phyloP scores from a whole-genome alignment of 306 rosid genomes.

The Prunus armeniaca region DNA sequence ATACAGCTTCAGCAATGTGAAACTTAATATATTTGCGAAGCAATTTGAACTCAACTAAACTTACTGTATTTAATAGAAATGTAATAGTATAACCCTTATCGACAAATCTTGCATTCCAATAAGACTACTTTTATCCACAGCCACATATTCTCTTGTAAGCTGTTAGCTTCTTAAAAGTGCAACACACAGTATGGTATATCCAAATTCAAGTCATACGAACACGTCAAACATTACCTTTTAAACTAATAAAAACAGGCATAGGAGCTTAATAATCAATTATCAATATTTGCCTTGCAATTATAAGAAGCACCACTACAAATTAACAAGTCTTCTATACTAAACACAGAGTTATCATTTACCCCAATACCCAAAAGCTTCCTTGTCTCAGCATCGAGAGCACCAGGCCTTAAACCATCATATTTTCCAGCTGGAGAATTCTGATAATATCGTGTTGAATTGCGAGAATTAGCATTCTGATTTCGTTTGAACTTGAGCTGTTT shows the following conservation, averaged over 20 bases:
- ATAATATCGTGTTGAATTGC: constrained; percentile 84
- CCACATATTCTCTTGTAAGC: too few relatives aligned
- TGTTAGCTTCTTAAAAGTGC: background rate
- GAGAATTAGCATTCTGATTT: constrained; percentile 60
- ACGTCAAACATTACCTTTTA: background rate
- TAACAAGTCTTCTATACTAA: background rate
- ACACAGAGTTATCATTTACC: constrained; percentile 45
- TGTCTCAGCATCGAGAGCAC: constrained; percentile 74
- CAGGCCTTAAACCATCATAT: constrained; percentile 88
- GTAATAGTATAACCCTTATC: background rate
- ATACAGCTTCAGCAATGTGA: background rate
- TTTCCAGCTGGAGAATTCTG: constrained; percentile 81
- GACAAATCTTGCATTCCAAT: background rate
- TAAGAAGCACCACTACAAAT: constrained; percentile 19
- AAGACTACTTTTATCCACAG: background rate
- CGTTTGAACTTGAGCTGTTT: constrained; percentile 60
- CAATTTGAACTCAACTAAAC: background rate
- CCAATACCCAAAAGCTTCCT: constrained; percentile 75
- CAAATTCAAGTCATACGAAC: background rate
- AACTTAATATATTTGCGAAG: background rate
- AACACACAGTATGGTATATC: background rate
- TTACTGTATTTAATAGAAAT: background rate
- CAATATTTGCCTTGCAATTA: background rate
- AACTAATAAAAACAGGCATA: background rate
- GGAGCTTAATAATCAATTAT: background rate